phyloP scores from a whole-genome alignment of 1,139 yeast species.

The Trichomonascaceae sp. region DNA sequence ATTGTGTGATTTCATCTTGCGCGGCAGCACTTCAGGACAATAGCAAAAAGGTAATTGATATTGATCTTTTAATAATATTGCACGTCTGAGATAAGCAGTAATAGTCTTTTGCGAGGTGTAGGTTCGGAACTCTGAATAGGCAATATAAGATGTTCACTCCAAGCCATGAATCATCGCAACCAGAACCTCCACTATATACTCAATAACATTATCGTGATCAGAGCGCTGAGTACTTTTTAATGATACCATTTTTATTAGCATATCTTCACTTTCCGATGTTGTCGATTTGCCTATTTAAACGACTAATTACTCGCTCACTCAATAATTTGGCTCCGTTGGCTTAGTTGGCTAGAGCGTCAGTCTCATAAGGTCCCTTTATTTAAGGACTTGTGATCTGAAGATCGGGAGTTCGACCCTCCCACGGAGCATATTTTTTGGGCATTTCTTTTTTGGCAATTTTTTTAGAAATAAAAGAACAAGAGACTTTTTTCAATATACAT shows the following conservation, averaged over 20 bases:
- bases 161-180: too few relatives aligned
- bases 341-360: conserved; percentile 34
- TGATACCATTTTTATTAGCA: neutral
- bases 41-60: too few relatives aligned
- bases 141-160: too few relatives aligned
- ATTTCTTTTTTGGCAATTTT: neutral
- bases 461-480: neutral
- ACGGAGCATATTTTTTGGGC: conserved; percentile 21
- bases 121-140: too few relatives aligned
- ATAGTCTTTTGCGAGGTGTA: too few relatives aligned
- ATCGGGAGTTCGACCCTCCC: conserved; percentile 30
- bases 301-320: neutral
- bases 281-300: neutral
- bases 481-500: neutral
- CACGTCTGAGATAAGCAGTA: too few relatives aligned
- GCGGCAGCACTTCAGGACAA: too few relatives aligned
- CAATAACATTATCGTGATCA: neutral
- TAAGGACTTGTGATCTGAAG: conserved; percentile 27
- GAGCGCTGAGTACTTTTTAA: neutral
- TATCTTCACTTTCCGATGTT: neutral
- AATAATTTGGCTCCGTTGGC: conserved; percentile 26
- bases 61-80: too few relatives aligned
- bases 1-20: too few relatives aligned
- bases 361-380: conserved; percentile 24
- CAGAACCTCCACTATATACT: too few relatives aligned